phyloP scores from a whole-genome alignment of 2,329 filamentous ascomycete genomes.

The Macroventuria anomochaeta region DNA sequence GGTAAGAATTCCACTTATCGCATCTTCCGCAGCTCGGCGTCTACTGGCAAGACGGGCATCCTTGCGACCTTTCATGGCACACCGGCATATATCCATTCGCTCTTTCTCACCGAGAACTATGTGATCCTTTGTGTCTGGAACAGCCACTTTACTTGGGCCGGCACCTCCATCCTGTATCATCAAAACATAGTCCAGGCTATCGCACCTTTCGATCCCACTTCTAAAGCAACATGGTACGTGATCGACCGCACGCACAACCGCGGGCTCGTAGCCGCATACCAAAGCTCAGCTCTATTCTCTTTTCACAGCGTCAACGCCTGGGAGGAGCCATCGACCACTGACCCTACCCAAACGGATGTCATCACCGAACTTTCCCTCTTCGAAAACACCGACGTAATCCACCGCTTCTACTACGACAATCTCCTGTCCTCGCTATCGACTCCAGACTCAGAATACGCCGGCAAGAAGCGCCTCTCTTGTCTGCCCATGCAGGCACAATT shows the following conservation, averaged over 20 bases:
- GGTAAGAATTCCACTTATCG: slow-evolving; percentile 67
- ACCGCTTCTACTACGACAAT: slow-evolving; percentile 68
- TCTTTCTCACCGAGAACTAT: slow-evolving; percentile 74
- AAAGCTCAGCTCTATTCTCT: slow-evolving; percentile 73
- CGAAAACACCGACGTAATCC: slow-evolving; percentile 68
- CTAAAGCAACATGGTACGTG: slow-evolving; percentile 73
- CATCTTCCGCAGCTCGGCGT: slow-evolving; percentile 69
- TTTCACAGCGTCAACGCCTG: slow-evolving; percentile 83
- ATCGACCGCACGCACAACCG: slow-evolving; percentile 68
- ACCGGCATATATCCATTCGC: slow-evolving; percentile 81
- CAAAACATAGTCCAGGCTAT: slow-evolving; percentile 74
- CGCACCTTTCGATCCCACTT: slow-evolving; percentile 63
- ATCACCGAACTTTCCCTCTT: slow-evolving; percentile 71
- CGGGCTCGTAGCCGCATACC: slow-evolving; percentile 73
- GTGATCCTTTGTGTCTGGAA: slow-evolving; percentile 77
- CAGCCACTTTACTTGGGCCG: slow-evolving; percentile 64
- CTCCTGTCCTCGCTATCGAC: slow-evolving; percentile 29
- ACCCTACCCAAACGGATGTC: slow-evolving; percentile 58
- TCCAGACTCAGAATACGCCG: slow-evolving; percentile 21
- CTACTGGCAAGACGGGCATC: slow-evolving; percentile 70
- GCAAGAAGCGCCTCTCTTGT: slow-evolving; percentile 34
- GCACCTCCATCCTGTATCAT: slow-evolving; percentile 67
- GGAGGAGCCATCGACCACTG: slow-evolving; percentile 60
- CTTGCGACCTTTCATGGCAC: slow-evolving; percentile 68
- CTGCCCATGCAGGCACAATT: slow-evolving; percentile 41